phyloP scores from a whole-genome alignment of 2,329 filamentous ascomycete genomes.

The Aspergillus ochraceus region DNA sequence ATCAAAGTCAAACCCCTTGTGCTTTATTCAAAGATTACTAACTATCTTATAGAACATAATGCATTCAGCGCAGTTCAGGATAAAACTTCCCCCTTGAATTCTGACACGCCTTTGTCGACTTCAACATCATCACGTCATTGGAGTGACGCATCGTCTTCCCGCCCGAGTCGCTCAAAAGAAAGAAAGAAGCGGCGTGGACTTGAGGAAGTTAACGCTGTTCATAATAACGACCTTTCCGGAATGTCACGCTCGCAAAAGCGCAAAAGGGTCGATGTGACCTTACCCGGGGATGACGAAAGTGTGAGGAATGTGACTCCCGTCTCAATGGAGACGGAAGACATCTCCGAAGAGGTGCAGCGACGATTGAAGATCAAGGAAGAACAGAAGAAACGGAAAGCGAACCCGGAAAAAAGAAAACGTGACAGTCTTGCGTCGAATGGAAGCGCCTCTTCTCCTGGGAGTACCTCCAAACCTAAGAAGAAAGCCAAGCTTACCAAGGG shows the following conservation, averaged over 20 bases:
- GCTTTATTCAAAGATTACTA: not conserved
- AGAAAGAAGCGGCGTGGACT: slow-evolving; percentile 21
- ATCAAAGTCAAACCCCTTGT: not conserved
- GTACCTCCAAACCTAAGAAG: slow-evolving; percentile 16
- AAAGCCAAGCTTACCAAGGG: slow-evolving; percentile 13
- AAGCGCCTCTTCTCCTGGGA: slow-evolving; percentile 15
- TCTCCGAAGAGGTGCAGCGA: slow-evolving; percentile 47
- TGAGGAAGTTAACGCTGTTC: slow-evolving; percentile 9
- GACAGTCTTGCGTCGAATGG: slow-evolving; percentile 36
- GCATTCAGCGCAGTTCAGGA: not conserved
- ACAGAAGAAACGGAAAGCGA: slow-evolving; percentile 31
- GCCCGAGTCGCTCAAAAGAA: slow-evolving; percentile 1
- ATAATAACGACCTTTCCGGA: not conserved
- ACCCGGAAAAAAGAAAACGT: slow-evolving; percentile 39
- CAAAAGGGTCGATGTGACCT: slow-evolving; percentile 22
- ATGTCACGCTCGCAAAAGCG: slow-evolving; percentile 18
- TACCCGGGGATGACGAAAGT: slow-evolving; percentile 25
- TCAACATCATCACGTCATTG: not conserved
- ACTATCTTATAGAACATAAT: slow-evolving; percentile 4
- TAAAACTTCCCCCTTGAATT: too few species aligned
- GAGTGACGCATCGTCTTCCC: not conserved
- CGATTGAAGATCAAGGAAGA: slow-evolving; percentile 46
- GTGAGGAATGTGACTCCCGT: slow-evolving; percentile 22
- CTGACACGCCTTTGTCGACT: not conserved
- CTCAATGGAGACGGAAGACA: slow-evolving; percentile 44